Percentiles rank a stretch among this genome's conserved stretches.
Evolutionary conservation across 2,329 filamentous ascomycete genomes (phyloP).

Genomic region (Aspergillus latus): DNA sequence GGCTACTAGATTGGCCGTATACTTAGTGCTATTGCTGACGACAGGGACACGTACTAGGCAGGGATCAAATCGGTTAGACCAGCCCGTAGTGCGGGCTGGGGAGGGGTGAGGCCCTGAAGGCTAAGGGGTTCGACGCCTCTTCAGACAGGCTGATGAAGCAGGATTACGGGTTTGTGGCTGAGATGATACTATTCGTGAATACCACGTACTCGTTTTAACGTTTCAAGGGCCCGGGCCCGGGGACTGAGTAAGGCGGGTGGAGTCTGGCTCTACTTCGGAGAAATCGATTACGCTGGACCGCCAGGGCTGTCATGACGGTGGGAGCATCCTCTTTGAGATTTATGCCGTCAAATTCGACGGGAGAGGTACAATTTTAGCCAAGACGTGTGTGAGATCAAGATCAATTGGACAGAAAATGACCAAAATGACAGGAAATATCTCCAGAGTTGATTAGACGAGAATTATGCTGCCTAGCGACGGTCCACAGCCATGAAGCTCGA

Average conservation of each 20-base stretch:
- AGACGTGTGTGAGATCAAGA: not conserved
- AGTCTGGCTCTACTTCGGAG: constrained; percentile 14
- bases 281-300: not conserved
- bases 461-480: constrained; percentile 22
- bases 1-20: not conserved
- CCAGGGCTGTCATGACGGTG: not conserved
- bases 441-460: constrained; percentile 2
- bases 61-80: constrained; percentile 20
- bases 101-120: constrained; percentile 16
- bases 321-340: no score
- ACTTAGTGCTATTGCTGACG: constrained; percentile 17
- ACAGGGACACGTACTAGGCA: constrained; percentile 23
- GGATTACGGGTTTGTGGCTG: constrained; percentile 7
- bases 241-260: constrained; percentile 10
- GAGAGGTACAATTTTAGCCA: no score
- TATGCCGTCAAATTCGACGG: not conserved
- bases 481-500: constrained; percentile 19
- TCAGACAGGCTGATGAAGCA: not conserved
- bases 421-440: not conserved
- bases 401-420: not conserved
- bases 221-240: constrained; percentile 5
- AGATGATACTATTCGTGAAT: constrained; percentile 13
- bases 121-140: constrained; percentile 15
- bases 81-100: constrained; percentile 8
- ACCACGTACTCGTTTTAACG: constrained; percentile 11